These are phyloP conservation scores for Didymella lethalis DNA, from an alignment of 2,329 filamentous ascomycete species.

Conservation along the genomic window DNA sequence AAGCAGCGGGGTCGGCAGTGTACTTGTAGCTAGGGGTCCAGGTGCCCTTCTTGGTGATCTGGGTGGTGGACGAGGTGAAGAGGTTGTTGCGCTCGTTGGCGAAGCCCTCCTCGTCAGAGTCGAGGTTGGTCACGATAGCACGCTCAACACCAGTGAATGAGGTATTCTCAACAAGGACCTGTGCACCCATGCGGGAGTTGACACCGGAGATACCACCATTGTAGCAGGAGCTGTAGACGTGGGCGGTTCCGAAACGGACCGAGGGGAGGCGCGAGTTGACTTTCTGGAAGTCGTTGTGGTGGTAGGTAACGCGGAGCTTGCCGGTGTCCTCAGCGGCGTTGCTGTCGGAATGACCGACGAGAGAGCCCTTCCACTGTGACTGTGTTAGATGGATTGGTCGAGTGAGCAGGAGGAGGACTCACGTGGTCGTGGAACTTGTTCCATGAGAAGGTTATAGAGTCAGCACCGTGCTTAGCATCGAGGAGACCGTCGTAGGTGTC, in stretches of 20 bases:
- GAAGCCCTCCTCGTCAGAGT: constrained; percentile 62
- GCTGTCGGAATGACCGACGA: constrained; percentile 67
- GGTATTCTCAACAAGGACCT: constrained; percentile 55
- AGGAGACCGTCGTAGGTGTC: constrained; percentile 53
- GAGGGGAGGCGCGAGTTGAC: constrained; percentile 70
- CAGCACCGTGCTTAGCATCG: constrained; percentile 69
- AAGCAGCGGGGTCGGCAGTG: constrained; percentile 42
- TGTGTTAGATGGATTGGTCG: constrained; percentile 16
- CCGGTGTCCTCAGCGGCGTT: constrained; percentile 64
- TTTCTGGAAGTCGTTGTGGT: constrained; percentile 71
- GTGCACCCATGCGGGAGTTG: constrained; percentile 55
- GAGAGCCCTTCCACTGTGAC: constrained; percentile 63
- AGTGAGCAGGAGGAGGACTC: constrained; percentile 8
- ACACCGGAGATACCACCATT: constrained; percentile 49
- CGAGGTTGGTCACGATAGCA: constrained; percentile 64
- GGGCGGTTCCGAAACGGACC: constrained; percentile 71
- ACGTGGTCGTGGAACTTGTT: constrained; percentile 64
- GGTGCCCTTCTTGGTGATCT: constrained; percentile 58
- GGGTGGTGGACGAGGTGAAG: constrained; percentile 50
- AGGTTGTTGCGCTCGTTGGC: constrained; percentile 58
- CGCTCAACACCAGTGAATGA: constrained; percentile 66
- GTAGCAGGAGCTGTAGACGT: constrained; percentile 64
- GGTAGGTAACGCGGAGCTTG: constrained; percentile 69
- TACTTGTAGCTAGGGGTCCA: constrained; percentile 64
- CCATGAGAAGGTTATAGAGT: constrained; percentile 65